Conservation (phyloP, 208 protist genomes). For the Trypanosoma melophagium region DNA sequence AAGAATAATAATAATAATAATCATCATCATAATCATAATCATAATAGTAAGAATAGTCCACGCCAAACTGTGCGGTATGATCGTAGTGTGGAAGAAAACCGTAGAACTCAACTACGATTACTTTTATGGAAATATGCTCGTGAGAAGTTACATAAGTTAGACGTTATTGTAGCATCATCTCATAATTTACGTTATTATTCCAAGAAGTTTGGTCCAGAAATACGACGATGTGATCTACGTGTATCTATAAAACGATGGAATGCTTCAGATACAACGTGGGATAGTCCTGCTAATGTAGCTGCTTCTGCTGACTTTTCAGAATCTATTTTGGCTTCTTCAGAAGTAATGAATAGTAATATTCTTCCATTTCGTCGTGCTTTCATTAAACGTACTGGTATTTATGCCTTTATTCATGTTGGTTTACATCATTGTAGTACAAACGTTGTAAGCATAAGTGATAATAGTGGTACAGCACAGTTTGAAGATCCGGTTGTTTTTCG, state of each 20-base stretch:
- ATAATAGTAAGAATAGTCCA: slow-evolving; percentile 28
- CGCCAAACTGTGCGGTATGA: too few species aligned
- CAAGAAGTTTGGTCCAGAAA: slow-evolving; percentile 9
- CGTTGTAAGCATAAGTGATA: background rate
- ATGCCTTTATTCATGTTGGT: slow-evolving; percentile 24
- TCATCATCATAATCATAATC: slow-evolving; percentile 43
- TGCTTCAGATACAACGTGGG: slow-evolving; percentile 8
- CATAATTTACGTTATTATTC: slow-evolving; percentile 10
- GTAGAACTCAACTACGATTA: slow-evolving; percentile 7
- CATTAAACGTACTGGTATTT: slow-evolving; percentile 5
- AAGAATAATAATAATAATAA: background rate
- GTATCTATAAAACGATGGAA: slow-evolving; percentile 27
- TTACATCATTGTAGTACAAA: slow-evolving; percentile 22
- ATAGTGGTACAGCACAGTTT: slow-evolving; percentile 15
- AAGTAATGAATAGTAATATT: background rate
- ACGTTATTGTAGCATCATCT: slow-evolving; percentile 24
- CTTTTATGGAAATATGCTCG: slow-evolving; percentile 27
- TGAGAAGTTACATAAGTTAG: slow-evolving; percentile 28
- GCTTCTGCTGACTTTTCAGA: too few species aligned
- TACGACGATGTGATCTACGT: slow-evolving; percentile 13
- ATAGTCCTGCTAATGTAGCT: slow-evolving; percentile 11
- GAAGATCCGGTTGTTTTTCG: slow-evolving; percentile 10
- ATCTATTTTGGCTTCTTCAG: background rate
- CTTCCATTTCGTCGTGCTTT: background rate
- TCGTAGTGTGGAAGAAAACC: background rate